These are phyloP conservation scores for Cutaneotrichosporon mucoides DNA, from an alignment of 1,284 basidiomycete genomes.

Conservation along the genomic window DNA sequence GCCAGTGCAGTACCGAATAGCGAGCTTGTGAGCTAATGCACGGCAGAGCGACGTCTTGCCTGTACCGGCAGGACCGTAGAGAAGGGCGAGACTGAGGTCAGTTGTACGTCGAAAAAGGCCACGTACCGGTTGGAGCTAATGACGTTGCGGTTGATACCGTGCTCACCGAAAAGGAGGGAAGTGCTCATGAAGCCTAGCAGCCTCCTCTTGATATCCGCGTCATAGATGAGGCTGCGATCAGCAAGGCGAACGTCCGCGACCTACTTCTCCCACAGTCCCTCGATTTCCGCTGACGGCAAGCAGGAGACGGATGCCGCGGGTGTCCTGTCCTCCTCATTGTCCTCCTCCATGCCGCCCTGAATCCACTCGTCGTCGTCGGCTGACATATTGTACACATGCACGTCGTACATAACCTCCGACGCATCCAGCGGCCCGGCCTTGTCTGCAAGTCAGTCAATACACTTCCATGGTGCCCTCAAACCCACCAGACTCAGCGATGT, in stretches of 20 bases:
- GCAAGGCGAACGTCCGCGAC: slow-evolving; percentile 5
- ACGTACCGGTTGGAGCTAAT: slow-evolving; percentile 83
- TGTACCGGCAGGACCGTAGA: slow-evolving; percentile 96
- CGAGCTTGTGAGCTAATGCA: slow-evolving; percentile 90
- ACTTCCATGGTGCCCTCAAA: slow-evolving; percentile 4
- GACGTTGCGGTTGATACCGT: slow-evolving; percentile 82
- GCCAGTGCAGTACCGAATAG: slow-evolving; percentile 73
- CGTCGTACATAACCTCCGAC: slow-evolving; percentile 46
- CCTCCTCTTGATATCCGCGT: slow-evolving; percentile 80
- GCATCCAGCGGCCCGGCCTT: neutral
- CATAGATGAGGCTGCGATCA: slow-evolving; percentile 71
- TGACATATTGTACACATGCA: slow-evolving; percentile 82
- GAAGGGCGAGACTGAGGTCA: slow-evolving; percentile 62
- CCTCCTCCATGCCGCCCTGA: slow-evolving; percentile 51
- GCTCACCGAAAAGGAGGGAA: slow-evolving; percentile 83
- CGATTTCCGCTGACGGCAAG: slow-evolving; percentile 73
- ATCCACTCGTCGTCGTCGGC: slow-evolving; percentile 66
- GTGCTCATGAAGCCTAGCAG: slow-evolving; percentile 92
- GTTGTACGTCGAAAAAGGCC: neutral
- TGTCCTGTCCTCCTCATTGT: slow-evolving; percentile 67
- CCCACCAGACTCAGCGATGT: slow-evolving; percentile 62
- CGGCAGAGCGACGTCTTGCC: slow-evolving; percentile 95
- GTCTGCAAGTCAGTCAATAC: neutral
- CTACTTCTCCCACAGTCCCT: slow-evolving; percentile 74
- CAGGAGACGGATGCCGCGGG: slow-evolving; percentile 83